Evolutionary conservation across 2,329 filamentous ascomycete genomes (phyloP).

Genomic region (Botryotinia convoluta): DNA sequence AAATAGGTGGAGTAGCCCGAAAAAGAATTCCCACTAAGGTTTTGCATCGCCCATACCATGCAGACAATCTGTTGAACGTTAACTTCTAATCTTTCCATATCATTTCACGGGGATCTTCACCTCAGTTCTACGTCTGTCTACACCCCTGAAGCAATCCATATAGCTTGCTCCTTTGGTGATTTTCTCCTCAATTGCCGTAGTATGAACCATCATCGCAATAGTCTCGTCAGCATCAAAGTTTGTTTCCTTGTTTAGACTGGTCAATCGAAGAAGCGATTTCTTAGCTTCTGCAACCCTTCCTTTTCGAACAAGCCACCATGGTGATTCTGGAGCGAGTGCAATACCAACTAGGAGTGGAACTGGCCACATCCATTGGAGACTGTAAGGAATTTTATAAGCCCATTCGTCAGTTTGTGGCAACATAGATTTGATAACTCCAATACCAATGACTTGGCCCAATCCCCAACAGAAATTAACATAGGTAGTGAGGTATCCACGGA

Average conservation of each 20-base stretch:
- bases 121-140: constrained; percentile 52
- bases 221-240: constrained; percentile 47
- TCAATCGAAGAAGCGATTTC: constrained; percentile 37
- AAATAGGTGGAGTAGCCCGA: constrained; percentile 61
- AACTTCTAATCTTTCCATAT: neutral
- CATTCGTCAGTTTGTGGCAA: constrained; percentile 46
- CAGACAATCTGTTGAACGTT: constrained; percentile 43
- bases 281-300: constrained; percentile 46
- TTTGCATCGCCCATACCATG: constrained; percentile 64
- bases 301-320: constrained; percentile 49
- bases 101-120: neutral
- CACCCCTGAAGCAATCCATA: constrained; percentile 49
- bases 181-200: constrained; percentile 54
- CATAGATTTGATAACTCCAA: constrained; percentile 50
- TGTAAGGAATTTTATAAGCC: constrained; percentile 52
- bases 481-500: constrained; percentile 54
- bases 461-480: constrained; percentile 58
- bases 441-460: constrained; percentile 49
- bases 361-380: constrained; percentile 43
- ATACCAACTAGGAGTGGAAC: constrained; percentile 48
- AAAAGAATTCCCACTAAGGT: constrained; percentile 60
- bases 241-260: constrained; percentile 42
- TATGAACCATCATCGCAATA: constrained; percentile 56
- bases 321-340: constrained; percentile 47
- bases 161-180: constrained; percentile 47